These are phyloP conservation scores for Aspergillus udagawae DNA, from an alignment of 2,329 filamentous ascomycete species.

Conservation along the genomic window DNA sequence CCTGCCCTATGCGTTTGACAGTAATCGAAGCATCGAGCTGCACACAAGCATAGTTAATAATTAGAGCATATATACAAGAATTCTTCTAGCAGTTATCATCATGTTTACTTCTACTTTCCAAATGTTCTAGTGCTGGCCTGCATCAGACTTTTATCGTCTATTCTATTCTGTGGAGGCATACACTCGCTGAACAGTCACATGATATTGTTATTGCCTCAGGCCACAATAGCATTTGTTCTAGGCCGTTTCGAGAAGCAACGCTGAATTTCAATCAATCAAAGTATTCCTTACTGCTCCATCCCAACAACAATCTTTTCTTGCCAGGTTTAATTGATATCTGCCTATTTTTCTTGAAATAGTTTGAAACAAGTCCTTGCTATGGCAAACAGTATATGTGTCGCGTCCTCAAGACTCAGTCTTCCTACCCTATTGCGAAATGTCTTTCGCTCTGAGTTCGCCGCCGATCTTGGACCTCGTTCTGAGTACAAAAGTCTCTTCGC, in stretches of 20 bases:
- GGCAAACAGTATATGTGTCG: conserved; percentile 12
- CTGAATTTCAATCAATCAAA: not conserved
- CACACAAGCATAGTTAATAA: not conserved
- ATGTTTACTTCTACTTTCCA: not conserved
- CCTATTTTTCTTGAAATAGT: not conserved
- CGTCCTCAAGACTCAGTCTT: conserved; percentile 23
- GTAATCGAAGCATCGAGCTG: too few relatives aligned
- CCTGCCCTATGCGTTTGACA: too few relatives aligned
- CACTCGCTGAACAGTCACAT: not conserved
- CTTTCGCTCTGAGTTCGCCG: conserved; percentile 20
- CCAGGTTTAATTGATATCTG: not conserved
- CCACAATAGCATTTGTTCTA: not conserved
- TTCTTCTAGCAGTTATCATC: not conserved
- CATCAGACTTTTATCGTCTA: not conserved
- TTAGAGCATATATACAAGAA: not conserved
- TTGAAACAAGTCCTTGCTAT: not conserved
- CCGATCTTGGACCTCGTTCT: conserved; percentile 7
- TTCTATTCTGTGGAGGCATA: not conserved
- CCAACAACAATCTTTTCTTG: not conserved
- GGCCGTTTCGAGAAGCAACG: conserved; percentile 1
- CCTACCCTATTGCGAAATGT: conserved; percentile 22
- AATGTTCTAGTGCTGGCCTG: not conserved
- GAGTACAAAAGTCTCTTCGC: conserved; percentile 2
- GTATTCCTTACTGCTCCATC: not conserved
- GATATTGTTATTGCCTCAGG: not conserved